Conservation (phyloP, 1,139 yeast genomes). For the Pneumocystis sp. region DNA sequence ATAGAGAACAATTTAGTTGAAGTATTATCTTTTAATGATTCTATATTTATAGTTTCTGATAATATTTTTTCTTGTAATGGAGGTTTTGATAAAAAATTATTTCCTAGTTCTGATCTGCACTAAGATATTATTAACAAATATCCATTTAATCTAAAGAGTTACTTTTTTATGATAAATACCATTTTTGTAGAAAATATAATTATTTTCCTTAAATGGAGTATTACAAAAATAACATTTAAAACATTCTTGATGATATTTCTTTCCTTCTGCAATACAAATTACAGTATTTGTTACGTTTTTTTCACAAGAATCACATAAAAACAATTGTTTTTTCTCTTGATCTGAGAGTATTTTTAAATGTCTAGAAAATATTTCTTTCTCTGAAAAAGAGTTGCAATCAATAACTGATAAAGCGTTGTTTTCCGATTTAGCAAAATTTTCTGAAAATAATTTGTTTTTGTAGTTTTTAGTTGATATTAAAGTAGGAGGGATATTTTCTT, state of each 20-base stretch:
- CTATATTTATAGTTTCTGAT: neutral
- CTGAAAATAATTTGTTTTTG: neutral
- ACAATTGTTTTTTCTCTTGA: neutral
- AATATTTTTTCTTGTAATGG: neutral
- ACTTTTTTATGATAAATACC: neutral
- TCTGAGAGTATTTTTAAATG: neutral
- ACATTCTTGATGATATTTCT: neutral
- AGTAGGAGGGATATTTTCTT: neutral
- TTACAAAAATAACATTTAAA: neutral
- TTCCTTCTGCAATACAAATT: neutral
- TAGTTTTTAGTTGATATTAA: neutral
- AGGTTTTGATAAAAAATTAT: neutral
- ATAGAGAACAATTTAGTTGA: neutral
- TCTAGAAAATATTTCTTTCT: neutral
- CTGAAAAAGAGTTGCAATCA: neutral
- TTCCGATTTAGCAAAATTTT: neutral
- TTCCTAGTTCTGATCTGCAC: neutral
- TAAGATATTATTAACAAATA: neutral
- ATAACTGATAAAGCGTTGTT: neutral
- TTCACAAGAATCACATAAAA: neutral
- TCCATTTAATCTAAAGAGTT: neutral
- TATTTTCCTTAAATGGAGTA: neutral
- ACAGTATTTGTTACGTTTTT: neutral
- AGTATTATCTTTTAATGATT: neutral
- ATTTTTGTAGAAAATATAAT: neutral